A percentile compares a stretch with the other conserved stretches of the same genome.
Conservation (phyloP, 2,329 filamentous ascomycete genomes). For the Colletotrichum sublineola region DNA sequence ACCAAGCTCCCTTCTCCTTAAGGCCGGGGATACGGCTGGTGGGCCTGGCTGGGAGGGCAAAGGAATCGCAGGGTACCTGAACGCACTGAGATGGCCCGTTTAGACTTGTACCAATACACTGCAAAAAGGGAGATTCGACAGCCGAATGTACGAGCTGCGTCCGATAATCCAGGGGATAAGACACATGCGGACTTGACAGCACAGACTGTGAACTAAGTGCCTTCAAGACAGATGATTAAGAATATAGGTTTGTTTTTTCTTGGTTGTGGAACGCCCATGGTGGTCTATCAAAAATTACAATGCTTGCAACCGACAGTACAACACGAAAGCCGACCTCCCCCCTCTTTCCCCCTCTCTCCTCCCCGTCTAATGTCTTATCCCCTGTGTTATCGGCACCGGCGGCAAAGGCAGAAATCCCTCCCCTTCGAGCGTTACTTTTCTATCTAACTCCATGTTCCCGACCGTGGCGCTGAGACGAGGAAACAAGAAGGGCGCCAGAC, state of each 20-base stretch:
- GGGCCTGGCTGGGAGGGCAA: conserved; percentile 7
- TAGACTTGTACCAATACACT: conserved; percentile 42
- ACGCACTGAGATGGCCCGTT: conserved; percentile 30
- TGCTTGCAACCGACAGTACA: conserved; percentile 24
- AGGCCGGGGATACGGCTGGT: background rate
- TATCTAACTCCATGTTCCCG: conserved; percentile 13
- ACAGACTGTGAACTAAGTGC: background rate
- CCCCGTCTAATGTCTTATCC: conserved; percentile 11
- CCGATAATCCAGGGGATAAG: conserved; percentile 22
- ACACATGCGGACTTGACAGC: background rate
- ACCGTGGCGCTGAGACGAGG: conserved; percentile 4
- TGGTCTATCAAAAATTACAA: conserved; percentile 37
- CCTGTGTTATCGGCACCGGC: background rate
- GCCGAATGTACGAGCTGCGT: conserved; percentile 35
- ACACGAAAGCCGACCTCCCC: conserved; percentile 10
- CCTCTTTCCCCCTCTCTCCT: background rate
- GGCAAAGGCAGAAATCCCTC: background rate
- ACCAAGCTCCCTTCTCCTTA: background rate
- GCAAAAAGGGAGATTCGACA: conserved; percentile 35
- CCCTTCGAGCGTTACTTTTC: conserved; percentile 6
- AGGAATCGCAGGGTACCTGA: conserved; percentile 24
- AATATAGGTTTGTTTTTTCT: conserved; percentile 20
- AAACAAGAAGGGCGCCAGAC: conserved; percentile 39
- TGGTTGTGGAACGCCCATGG: conserved; percentile 37
- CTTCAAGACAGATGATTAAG: background rate